Evolutionary conservation across 2,329 filamentous ascomycete genomes (phyloP).

Genomic region (Talaromyces sp.): DNA sequence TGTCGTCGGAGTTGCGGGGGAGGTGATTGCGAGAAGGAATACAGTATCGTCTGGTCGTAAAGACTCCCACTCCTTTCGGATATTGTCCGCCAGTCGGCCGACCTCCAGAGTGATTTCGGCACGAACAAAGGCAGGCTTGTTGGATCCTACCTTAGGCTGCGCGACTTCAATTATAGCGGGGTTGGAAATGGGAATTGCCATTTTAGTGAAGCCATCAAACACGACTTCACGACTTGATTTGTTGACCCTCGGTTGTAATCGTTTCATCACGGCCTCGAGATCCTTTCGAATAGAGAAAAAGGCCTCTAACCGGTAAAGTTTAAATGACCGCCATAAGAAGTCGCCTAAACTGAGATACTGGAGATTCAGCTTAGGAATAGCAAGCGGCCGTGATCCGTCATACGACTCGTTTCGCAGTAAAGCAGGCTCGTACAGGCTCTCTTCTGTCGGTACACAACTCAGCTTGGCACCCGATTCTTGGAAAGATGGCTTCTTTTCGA

Average conservation of each 20-base stretch:
- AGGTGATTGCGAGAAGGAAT: conserved; percentile 75
- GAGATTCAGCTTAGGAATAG: conserved; percentile 89
- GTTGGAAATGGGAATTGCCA: conserved; percentile 83
- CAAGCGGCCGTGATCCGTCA: conserved; percentile 79
- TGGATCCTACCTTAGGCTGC: conserved; percentile 76
- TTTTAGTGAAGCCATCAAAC: conserved; percentile 83
- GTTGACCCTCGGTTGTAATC: conserved; percentile 66
- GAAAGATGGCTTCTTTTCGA: conserved; percentile 76
- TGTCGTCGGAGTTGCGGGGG: conserved; percentile 27
- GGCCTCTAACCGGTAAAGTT: conserved; percentile 82
- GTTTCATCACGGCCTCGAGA: conserved; percentile 75
- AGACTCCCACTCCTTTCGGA: conserved; percentile 85
- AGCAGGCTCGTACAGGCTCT: conserved; percentile 69
- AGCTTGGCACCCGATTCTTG: conserved; percentile 71
- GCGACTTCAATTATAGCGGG: conserved; percentile 83
- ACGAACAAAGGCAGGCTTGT: conserved; percentile 76
- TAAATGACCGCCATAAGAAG: conserved; percentile 92
- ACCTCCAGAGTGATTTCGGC: conserved; percentile 85
- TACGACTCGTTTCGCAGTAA: conserved; percentile 80
- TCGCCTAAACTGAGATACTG: conserved; percentile 94
- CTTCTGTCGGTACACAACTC: conserved; percentile 78
- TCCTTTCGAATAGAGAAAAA: conserved; percentile 94
- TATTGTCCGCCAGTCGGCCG: conserved; percentile 67
- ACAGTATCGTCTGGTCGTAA: conserved; percentile 83
- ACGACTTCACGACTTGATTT: conserved; percentile 61